Conservation (phyloP, 108 stramenopile species). For the Aurantiochytrium sp. region DNA sequence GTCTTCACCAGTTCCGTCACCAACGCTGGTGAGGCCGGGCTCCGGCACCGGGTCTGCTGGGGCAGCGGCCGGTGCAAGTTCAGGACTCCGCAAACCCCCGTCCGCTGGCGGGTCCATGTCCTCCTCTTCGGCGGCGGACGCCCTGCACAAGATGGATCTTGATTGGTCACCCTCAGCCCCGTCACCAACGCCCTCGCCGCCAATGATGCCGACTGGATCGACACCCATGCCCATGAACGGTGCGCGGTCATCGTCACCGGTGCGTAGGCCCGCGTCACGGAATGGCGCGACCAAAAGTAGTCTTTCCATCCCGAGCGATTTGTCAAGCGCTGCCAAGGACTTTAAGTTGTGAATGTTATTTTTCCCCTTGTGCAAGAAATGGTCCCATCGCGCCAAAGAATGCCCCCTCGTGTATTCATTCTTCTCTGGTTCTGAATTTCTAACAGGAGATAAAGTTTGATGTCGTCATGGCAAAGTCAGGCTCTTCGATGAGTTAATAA, state of each 20-base stretch:
- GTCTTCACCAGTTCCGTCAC: no score
- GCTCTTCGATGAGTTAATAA: no score
- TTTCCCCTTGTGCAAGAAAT: background rate
- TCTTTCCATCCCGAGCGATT: background rate
- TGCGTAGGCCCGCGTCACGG: background rate
- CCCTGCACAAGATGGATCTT: background rate
- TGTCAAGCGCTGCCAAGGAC: slow-evolving; percentile 10
- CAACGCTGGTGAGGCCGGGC: no score
- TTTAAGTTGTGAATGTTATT: background rate
- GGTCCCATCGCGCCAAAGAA: no score
- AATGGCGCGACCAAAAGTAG: background rate
- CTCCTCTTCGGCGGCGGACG: background rate
- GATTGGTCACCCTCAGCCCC: background rate
- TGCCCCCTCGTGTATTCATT: no score
- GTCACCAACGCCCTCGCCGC: background rate
- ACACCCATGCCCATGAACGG: background rate
- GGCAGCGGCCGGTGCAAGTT: no score
- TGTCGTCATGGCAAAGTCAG: no score
- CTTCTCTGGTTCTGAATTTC: no score
- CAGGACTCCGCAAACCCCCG: no score
- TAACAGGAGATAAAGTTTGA: no score
- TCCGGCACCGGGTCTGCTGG: no score
- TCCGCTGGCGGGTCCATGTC: background rate
- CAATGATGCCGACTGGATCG: background rate
- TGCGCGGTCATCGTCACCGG: background rate